Base-by-base conservation (phyloP, 1,284 basidiomycete species). In the Sanghuangporus weigelae region DNA sequence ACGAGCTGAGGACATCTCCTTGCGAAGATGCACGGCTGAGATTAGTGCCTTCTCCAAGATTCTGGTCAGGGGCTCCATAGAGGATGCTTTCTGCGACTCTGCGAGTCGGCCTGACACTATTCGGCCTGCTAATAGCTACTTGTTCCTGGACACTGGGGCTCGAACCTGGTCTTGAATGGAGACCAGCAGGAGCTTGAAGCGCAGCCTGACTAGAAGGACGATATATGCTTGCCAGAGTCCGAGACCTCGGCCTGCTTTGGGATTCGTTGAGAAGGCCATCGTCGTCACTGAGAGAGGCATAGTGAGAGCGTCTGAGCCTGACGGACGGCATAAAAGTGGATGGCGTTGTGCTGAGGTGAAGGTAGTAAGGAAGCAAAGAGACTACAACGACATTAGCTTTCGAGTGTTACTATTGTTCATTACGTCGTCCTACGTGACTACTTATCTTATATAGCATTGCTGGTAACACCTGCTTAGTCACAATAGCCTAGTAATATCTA, bases 291-390 rank as follows among this genome's bases (percentile, higher is more conserved):
- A 83, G 72, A 46, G 73, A 73, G 19, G 77, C 72, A 69, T 83
- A 83, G 2, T 70, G 62, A 16, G 67, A 63, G 61, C 79, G 75
- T 69, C 76, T 79, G 38, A 87, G 77, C 68, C 83, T 77, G 54
- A 87, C 80, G 54, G 84, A 86, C 39, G 84, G 83, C 83, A 85
- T 84, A 39, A 36, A n/a, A 1, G 31, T 23, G 10, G 44, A 12
- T 21, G 19, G 35, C 31, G 35, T 40, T 19, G 16, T 11, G 19
- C 10, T 7, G 23, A 21, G 39, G 54, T 59, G 61, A 58, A 46
- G 60, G 35, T 56, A 46, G 60, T 38, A 51, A 44, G 58, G 59
- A 11, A 50, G 66, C 56, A 46, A 36, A 35, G 21, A 26, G 51
- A 23, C 12, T 23, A 23, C 5, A 53, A 5, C 4, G 10, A n/a